Evolutionary conservation across 2,329 filamentous ascomycete species (phyloP).

Genomic region (Calcarisporium arbuscula): DNA sequence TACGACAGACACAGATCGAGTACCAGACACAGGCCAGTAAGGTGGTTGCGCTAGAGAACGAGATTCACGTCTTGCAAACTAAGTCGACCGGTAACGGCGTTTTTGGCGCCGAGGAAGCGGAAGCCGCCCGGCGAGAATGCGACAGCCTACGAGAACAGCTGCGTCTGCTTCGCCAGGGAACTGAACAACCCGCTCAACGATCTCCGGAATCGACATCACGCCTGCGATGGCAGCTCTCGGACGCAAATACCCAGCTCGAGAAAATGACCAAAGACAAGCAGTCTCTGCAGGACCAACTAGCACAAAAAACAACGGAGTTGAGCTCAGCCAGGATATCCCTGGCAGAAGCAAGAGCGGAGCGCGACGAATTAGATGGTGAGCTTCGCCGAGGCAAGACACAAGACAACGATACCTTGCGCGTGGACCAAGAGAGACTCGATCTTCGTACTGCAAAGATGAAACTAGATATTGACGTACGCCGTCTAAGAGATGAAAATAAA

Average conservation of each 20-base stretch:
- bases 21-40: conserved; percentile 58
- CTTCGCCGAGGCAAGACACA: conserved; percentile 48
- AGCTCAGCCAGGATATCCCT: conserved; percentile 50
- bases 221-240: conserved; percentile 50
- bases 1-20: conserved; percentile 61
- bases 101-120: conserved; percentile 8
- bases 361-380: conserved; percentile 59
- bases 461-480: conserved; percentile 60
- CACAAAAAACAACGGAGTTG: conserved; percentile 53
- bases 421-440: conserved; percentile 65
- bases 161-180: conserved; percentile 20
- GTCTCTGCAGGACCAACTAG: conserved; percentile 55
- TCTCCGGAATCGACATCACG: conserved; percentile 41
- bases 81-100: conserved; percentile 5
- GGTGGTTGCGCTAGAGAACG: conserved; percentile 63
- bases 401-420: conserved; percentile 51
- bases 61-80: conserved; percentile 64
- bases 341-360: conserved; percentile 55
- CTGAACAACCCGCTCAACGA: conserved; percentile 27
- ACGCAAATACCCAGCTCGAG: conserved; percentile 51
- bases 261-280: conserved; percentile 55
- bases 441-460: conserved; percentile 61
- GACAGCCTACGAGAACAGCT: conserved; percentile 32
- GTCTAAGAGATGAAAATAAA: conserved; percentile 58
- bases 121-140: conserved; percentile 18